Evolutionary conservation across 768 basidiomycete genomes (phyloP), one percentile per base, ranked within the genome.

Genomic region (Tulasnella sp.): DNA sequence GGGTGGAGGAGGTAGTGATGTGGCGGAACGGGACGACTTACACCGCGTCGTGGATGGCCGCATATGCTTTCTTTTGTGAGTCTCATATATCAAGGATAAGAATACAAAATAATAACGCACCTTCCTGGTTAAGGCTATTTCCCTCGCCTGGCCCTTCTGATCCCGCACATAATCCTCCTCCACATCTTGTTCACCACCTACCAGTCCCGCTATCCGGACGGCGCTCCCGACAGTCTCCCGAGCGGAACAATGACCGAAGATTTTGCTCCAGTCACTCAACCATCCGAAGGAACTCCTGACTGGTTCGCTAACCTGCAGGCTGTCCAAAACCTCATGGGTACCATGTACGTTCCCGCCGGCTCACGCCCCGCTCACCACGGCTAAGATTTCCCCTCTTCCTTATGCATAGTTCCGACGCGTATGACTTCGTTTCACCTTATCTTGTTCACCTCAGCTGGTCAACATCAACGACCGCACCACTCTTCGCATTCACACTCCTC

Each of bases 321-420:
- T 0, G 92, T 96, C 39, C 95, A 96, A 82, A 96, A 96, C 80
- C 88, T 96, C 40, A 96, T 96, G 94, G 94, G 94, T 7, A 85
- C 88, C 9, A 85, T 91, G 93, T 95, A 84, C 80, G 92, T 83
- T 10, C 39, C 23, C 40, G 13, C 85, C 70, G 75, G n/a, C 61
- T 20, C 10, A n/a, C n/a, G 2, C 40, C 67, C 75, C 32, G 72
- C 46, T 11, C 81, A 29, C n/a, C 44, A 15, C 42, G 51, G 73
- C 76, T n/a, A 23, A 55, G 37, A 79, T 79, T 15, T 35, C 35
- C 13, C 78, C 93, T 92, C 3, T 87, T 91, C 11, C 46, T 76
- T 39, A 79, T 80, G 16, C 29, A 32, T 78, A 93, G 92, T 3
- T 88, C 92, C 10, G 93, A 94, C 80, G 81, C 84, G 0, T 85